phyloP scores from a whole-genome alignment of 345 rosid genomes.

The Viola odorata region DNA sequence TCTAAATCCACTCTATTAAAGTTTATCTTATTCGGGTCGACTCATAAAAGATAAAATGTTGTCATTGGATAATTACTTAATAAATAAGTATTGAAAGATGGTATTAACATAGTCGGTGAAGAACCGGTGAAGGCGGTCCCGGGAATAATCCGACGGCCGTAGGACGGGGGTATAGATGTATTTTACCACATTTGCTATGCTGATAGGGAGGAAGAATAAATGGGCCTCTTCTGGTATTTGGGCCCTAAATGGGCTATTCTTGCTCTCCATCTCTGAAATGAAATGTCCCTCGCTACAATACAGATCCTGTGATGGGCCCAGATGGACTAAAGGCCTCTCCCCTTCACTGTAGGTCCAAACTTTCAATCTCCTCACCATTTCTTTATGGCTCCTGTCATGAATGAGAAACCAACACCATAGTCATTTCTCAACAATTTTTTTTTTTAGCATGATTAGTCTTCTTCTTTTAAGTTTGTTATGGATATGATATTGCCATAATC shows the following conservation, averaged over 20 bases:
- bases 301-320: slow-evolving; percentile 35
- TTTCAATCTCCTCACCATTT: slow-evolving; percentile 52
- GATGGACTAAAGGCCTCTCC: slow-evolving; percentile 35
- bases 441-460: too few species aligned
- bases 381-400: slow-evolving; percentile 39
- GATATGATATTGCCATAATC: too few species aligned
- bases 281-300: slow-evolving; percentile 54
- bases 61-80: too few species aligned
- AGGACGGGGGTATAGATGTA: slow-evolving; percentile 29
- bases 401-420: too few species aligned
- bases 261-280: slow-evolving; percentile 39
- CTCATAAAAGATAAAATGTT: too few species aligned
- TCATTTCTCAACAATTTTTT: too few species aligned
- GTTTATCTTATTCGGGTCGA: too few species aligned
- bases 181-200: slow-evolving; percentile 23
- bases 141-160: slow-evolving; percentile 14
- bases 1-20: too few species aligned
- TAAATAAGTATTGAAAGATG: too few species aligned
- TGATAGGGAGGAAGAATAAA: slow-evolving; percentile 42
- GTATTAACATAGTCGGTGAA: slow-evolving; percentile 34
- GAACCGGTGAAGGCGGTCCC: slow-evolving; percentile 16
- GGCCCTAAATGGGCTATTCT: slow-evolving; percentile 30
- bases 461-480: too few species aligned
- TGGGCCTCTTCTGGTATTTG: slow-evolving; percentile 38
- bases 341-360: slow-evolving; percentile 55